Base-by-base conservation (phyloP, 495 filamentous ascomycete species). In the Aspergillus nidulans region DNA sequence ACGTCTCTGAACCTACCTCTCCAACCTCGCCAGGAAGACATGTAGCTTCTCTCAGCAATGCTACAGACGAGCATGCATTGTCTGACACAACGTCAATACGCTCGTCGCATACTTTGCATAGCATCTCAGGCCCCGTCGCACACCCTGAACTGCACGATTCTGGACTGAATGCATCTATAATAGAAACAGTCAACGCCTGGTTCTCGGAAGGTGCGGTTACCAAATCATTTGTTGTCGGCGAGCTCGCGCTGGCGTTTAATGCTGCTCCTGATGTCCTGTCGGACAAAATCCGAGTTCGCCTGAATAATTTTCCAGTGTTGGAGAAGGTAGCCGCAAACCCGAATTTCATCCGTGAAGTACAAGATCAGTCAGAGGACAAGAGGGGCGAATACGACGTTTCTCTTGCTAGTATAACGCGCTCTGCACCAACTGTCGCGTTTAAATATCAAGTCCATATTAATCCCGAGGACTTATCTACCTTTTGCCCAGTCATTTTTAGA, bases 311-410 rank as follows among this genome's bases (percentile, higher is more conserved):
- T 69, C 73, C 84, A 13, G 78, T 85, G n/a, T 81, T 99, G 12
- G 92, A 97, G 59, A 92, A 91, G 67, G 91, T 99, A 49, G 94
- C 92, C 3, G 90, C 91, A 18, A 99, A 99, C 69, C 90, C 90
- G 26, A 83, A 88, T 51, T 95, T 97, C 67, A 85, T 97, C 50
- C 80, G 81, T 16, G 85, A 87, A 60, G 76, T 59, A 3, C 63
- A 62, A 26, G 64, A 58, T 52, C 69, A 57, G 1, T 58, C 65
- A 3, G 73, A 75, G 16, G 85, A 90, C 34, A 85, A 79, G 52
- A 76, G 88, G 8, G 94, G 92, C 41, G 88, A 94, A 63, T 99
- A 96, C 70, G 80, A 75, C 4, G 72, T 97, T 40, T 82, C 88
- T 58, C 68, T 90, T 2, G 76, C 83, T 8, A 85, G 81, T 58